phyloP scores from a whole-genome alignment of 805 yeast genomes.

The Monosporozyma unispora region DNA sequence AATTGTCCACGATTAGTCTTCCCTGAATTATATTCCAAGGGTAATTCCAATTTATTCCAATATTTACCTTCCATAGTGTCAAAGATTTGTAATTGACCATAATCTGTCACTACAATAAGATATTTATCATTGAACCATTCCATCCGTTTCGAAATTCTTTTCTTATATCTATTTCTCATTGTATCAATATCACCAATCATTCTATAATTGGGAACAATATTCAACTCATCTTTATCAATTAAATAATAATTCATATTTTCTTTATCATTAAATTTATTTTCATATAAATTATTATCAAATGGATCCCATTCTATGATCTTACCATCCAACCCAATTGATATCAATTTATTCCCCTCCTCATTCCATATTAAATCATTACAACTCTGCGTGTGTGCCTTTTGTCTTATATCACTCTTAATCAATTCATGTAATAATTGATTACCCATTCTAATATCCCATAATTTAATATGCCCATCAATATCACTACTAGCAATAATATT shows the following conservation, averaged over 20 bases:
- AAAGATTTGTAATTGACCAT: conserved; percentile 21
- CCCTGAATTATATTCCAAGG: neutral
- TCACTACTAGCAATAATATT: conserved; percentile 71
- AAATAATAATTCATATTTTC: conserved; percentile 1
- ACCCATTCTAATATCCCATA: conserved; percentile 71
- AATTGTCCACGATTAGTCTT: conserved; percentile 7
- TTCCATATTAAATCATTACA: conserved; percentile 78
- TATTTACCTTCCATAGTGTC: conserved; percentile 14
- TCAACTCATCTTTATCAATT: neutral
- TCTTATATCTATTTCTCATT: conserved; percentile 17
- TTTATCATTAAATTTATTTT: conserved; percentile 1
- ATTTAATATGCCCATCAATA: conserved; percentile 63
- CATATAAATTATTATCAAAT: conserved; percentile 8
- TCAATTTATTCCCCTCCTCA: conserved; percentile 50
- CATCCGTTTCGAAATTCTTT: conserved; percentile 20
- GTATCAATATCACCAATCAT: conserved; percentile 21
- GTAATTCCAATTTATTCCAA: conserved; percentile 20
- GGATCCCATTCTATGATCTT: conserved; percentile 63
- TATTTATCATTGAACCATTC: conserved; percentile 13
- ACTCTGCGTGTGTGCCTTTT: conserved; percentile 58
- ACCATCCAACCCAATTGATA: conserved; percentile 73
- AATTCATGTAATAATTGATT: conserved; percentile 21
- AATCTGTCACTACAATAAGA: conserved; percentile 20
- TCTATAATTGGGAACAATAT: neutral
- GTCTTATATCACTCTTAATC: conserved; percentile 1